Evolutionary conservation across 2,329 filamentous ascomycete genomes (phyloP), one percentile per base, ranked within the genome.

Genomic region (Delphinella strobiligena): DNA sequence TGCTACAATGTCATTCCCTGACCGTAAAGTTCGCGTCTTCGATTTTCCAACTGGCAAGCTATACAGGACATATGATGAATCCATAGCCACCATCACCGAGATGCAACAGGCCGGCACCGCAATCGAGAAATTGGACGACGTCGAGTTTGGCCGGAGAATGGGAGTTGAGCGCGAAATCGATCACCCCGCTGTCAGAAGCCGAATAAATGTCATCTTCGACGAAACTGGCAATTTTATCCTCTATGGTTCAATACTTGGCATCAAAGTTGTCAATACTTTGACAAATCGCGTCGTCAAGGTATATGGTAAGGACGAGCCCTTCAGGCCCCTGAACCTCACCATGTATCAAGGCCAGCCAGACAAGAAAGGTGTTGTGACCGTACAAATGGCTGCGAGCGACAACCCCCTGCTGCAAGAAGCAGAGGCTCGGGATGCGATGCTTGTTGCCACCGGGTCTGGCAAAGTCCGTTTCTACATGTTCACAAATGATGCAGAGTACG

Each of bases 381-480:
- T 96, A 17, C 88, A 88, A 48, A 98, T 98, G 91, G 93, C 91
- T 1, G 91, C 93, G 1, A 93, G 85, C 24, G 82, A 76, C 51
- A 98, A 98, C 57, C 91, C 93, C 0, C 72, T 98, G 1, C 72
- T 98, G 2, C 84, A 91, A 54, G 88, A 95, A 66, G 85, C 91
- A 1, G 89, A 95, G 61, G 76, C 78, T 15, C 75, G 88, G 45
- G 91, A 98, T 56, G 88, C 93, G 0, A 89, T 96, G 54, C 68
- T 98, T 5, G 74, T 93, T 33, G 72, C 75, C 8, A 96, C 91
- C 0, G 89, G 80, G 1, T 80, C 83, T 34, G 82, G 80, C 46
- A 96, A 94, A 62, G 75, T 82, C 19, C 82, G 93, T 31, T 98
- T 98, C 64, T 98, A 95, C 71, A 87, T 96, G 78, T 98, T 95